These are phyloP conservation scores for Debaryomycetaceae sp. DNA, from an alignment of 1,139 yeast genomes.

Conservation along the genomic window DNA sequence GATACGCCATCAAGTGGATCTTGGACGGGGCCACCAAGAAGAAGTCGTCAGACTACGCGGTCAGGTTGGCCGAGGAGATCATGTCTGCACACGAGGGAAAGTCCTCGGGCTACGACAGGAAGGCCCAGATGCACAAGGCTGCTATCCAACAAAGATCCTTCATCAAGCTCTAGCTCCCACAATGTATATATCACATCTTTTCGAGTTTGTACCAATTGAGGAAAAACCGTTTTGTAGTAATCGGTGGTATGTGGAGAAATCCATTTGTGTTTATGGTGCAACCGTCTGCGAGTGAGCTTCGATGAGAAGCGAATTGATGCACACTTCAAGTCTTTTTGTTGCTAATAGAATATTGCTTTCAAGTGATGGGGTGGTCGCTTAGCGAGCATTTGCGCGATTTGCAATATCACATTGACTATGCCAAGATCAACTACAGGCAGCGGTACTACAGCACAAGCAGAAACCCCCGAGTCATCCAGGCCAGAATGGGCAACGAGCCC, in stretches of 20 bases:
- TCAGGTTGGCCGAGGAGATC: slow-evolving; percentile 87
- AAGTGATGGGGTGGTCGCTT: slow-evolving; percentile 7
- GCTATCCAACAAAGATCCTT: slow-evolving; percentile 83
- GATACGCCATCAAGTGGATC: slow-evolving; percentile 89
- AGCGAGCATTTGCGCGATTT: slow-evolving; percentile 14
- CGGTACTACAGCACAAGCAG: slow-evolving; percentile 37
- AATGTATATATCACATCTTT: background rate
- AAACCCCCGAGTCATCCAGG: slow-evolving; percentile 36
- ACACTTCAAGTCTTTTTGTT: too few species aligned
- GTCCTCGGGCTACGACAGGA: slow-evolving; percentile 81
- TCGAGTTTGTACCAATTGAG: background rate
- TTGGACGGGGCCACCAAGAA: slow-evolving; percentile 79
- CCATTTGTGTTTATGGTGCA: background rate
- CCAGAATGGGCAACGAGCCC: slow-evolving; percentile 32
- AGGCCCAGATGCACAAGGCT: slow-evolving; percentile 74
- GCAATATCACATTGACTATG: slow-evolving; percentile 25
- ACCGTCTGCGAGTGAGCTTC: background rate
- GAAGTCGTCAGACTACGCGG: slow-evolving; percentile 76
- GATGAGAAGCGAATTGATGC: background rate
- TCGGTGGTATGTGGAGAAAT: slow-evolving; percentile 1
- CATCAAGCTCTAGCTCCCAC: slow-evolving; percentile 34
- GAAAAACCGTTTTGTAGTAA: background rate
- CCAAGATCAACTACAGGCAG: slow-evolving; percentile 34
- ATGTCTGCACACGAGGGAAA: slow-evolving; percentile 72
- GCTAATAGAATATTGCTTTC: too few species aligned